Conservation (phyloP, 139 green algal species). For the Coelastrella sp. region DNA sequence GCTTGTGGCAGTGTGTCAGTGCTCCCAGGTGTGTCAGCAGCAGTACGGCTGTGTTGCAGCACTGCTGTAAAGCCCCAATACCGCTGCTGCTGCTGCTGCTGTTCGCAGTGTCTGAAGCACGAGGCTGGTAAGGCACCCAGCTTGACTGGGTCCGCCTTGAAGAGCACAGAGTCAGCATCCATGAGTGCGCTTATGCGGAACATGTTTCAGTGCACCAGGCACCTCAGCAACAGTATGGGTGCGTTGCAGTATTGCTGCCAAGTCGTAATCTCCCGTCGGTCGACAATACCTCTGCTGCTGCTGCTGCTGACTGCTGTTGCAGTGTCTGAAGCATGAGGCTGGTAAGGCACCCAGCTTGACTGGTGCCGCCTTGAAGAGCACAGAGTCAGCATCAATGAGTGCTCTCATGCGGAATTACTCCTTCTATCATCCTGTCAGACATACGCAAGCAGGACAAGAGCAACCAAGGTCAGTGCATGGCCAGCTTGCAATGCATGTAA, state of each 20-base stretch:
- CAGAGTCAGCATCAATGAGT: background rate
- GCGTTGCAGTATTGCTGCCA: too few relatives aligned
- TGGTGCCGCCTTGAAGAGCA: background rate
- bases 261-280: too few relatives aligned
- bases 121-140: background rate
- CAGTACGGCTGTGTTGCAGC: too few relatives aligned
- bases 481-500: too few relatives aligned
- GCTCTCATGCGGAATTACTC: background rate
- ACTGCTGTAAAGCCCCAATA: too few relatives aligned
- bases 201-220: too few relatives aligned
- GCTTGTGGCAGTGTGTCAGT: too few relatives aligned
- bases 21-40: too few relatives aligned
- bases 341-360: background rate
- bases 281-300: background rate
- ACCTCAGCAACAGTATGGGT: too few relatives aligned
- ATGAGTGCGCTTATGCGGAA: constrained; percentile 16
- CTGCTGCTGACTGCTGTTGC: constrained; percentile 15
- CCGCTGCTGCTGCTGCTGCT: background rate
- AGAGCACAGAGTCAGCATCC: background rate
- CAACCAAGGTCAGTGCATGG: background rate
- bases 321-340: constrained; percentile 24
- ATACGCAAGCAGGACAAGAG: constrained; percentile 6
- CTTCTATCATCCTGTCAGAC: constrained; percentile 27
- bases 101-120: constrained; percentile 1
- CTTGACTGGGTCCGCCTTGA: background rate